Conservation (phyloP, 306 rosid genomes). For the Leucaena leucocephala region DNA sequence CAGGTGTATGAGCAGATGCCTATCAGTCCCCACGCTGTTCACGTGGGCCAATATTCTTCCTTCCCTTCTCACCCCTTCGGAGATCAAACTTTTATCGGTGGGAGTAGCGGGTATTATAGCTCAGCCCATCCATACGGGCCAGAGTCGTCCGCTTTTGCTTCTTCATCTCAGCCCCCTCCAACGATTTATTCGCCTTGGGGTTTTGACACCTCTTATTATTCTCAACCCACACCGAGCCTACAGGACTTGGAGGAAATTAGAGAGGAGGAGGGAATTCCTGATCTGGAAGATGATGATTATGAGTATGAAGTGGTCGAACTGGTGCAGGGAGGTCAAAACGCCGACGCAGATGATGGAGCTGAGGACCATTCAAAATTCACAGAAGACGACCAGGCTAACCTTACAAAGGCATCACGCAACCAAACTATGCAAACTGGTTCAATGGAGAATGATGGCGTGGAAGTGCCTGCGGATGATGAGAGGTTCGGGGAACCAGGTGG, state of each 20-base stretch:
- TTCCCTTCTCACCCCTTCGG: conserved; percentile 30
- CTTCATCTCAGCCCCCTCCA: conserved; percentile 71
- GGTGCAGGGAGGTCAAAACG: conserved; percentile 62
- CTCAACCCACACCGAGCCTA: conserved; percentile 61
- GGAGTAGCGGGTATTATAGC: conserved; percentile 21
- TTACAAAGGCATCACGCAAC: conserved; percentile 40
- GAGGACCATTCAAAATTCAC: conserved; percentile 36
- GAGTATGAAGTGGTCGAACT: conserved; percentile 71
- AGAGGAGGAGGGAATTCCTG: conserved; percentile 97
- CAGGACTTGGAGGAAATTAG: conserved; percentile 68
- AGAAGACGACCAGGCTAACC: conserved; percentile 29
- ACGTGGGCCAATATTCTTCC: conserved; percentile 69
- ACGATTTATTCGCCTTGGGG: conserved; percentile 69
- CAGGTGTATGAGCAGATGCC: conserved; percentile 71
- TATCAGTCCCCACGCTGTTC: conserved; percentile 44
- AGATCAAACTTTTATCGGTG: conserved; percentile 5
- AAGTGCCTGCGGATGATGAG: conserved; percentile 47
- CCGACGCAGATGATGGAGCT: conserved; percentile 38
- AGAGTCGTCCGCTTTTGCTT: conserved; percentile 5
- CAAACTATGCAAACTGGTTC: conserved; percentile 47
- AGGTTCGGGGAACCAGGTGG: conserved; percentile 18
- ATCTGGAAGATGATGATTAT: conserved; percentile 80
- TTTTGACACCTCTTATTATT: conserved; percentile 69
- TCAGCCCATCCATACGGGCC: conserved; percentile 42
- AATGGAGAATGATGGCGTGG: conserved; percentile 41